Evolutionary conservation across 75 land plant genomes (phyloP).

Genomic region (Cupressus sempervirens): DNA sequence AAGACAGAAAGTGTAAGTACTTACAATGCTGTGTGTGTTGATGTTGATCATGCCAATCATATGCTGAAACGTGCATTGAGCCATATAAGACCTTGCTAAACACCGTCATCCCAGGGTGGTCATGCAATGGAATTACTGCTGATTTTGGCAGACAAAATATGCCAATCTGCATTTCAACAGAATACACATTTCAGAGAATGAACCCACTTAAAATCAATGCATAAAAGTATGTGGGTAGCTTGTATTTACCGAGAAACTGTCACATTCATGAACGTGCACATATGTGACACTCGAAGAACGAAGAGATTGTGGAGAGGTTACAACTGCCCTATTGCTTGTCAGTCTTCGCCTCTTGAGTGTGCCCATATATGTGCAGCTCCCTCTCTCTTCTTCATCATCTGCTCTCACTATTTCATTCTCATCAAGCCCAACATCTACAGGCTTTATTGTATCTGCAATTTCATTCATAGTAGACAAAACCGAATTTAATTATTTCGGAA

Average conservation of each 20-base stretch:
- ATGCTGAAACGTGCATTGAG: conserved; percentile 81
- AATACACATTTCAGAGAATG: not conserved
- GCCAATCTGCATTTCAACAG: conserved; percentile 26
- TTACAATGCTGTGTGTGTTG: not conserved
- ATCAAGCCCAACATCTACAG: conserved; percentile 1
- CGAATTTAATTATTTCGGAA: not conserved
- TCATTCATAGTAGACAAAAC: not conserved
- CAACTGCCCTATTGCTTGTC: not conserved
- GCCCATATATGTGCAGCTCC: too few species aligned
- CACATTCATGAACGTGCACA: conserved; percentile 23
- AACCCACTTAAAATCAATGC: not conserved
- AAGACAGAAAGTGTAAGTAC: not conserved
- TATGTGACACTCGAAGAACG: conserved; percentile 10
- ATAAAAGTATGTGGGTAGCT: not conserved
- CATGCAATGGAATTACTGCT: conserved; percentile 86
- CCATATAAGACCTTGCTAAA: conserved; percentile 92
- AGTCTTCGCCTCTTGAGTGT: not conserved
- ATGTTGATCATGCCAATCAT: conserved; percentile 75
- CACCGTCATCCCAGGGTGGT: conserved; percentile 95
- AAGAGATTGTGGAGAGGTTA: not conserved
- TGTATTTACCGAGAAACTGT: conserved; percentile 17
- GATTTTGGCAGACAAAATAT: conserved; percentile 87
- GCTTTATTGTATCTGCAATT: not conserved
- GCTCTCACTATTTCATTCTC: not conserved
- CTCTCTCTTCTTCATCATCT: not conserved